Evolutionary conservation across 768 basidiomycete species (phyloP), one percentile per base, ranked within the genome.

Genomic region (Amanita rubescens): DNA sequence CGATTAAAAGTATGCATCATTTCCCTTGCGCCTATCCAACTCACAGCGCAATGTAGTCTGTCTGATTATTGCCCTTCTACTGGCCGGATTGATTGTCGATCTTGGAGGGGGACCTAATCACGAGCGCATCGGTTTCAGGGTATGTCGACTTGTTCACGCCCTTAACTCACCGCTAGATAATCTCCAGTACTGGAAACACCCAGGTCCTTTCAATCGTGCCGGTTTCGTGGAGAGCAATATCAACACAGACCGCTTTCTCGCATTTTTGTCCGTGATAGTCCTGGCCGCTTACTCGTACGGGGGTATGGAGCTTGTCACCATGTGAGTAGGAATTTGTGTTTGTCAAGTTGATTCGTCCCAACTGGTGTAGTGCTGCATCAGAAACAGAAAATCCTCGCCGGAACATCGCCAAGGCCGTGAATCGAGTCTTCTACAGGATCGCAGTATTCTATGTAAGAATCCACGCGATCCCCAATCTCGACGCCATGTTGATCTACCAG

Each of bases 341-440:
- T 42, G 25, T n/a, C n/a, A n/a, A 20, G n/a, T 19, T 33, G 24
- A 14, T 19, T 34, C 42, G 47, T 63, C 2, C 44, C 54, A 15
- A 58, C 22, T 22, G 14, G 4, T 34, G 39, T 49, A 85, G 84
- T 51, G 80, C 85, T 24, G 87, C 87, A 14, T 86, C 84, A 0
- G 90, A 93, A 67, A 84, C 86, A 0, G 73, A 81, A 62, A 87
- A 77, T 62, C 90, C 91, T 6, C 80, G 88, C 34, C 82, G 84
- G 27, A 90, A 88, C 61, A 87, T 94, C 57, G 72, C 80, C 20
- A 87, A 82, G 62, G 88, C 89, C 20, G 81, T 90, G 47, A 74
- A 77, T 34, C 75, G 85, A 17, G 88, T 93, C 4, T 88, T 90
- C 66, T 88, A 81, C 69, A 83, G 92, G 57, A 85, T 95, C 60